Base-by-base conservation (phyloP, 768 basidiomycete genomes). In the Boletus pseudopeckii region DNA sequence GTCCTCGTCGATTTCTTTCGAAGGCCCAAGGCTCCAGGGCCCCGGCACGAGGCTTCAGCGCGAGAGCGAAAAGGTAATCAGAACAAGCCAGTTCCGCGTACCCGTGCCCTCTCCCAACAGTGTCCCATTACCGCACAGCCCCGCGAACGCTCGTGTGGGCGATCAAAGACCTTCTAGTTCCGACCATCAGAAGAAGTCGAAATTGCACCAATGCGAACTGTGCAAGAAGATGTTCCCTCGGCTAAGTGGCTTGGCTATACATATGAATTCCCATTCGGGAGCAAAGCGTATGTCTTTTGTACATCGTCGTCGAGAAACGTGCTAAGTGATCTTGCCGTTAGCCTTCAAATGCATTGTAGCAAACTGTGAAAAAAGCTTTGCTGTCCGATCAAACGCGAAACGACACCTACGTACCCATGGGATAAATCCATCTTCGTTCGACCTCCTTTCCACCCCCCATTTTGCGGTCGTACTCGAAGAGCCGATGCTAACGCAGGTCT, bases 321-420 rank as follows among this genome's bases (percentile, higher is more conserved):
- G 49, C 58, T 59, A 17, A 67, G 26, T 14, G 10, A 13, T 15
- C 20, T 41, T 53, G 37, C 5, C 40, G 4, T 48, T 26, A 65
- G 62, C 69, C 18, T 67, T 57, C 33, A 69, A 69, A 36, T 91
- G 89, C 62, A 76, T 72, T 0, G 81, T 83, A 45, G 73, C 78
- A 15, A 75, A 77, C 33, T 91, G 90, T 64, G 69, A 73, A 32
- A 85, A 86, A 64, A 78, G 75, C 5, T 92, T 91, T 62, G 82
- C 86, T 18, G 88, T 91, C 17, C 82, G 86, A 14, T 90, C 89
- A 7, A 91, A 91, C 60, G 88, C 88, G 17, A 88, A 84, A 66
- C 80, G 89, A 33, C 89, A 91, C 62, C 76, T 88, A 36, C 84
- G 86, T 42, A 90, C 86, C 1, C 89, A 91, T 58, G 85, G 86